These are phyloP conservation scores for Erodium trifolium DNA, from an alignment of 441 rosid species.

Conservation along the genomic window DNA sequence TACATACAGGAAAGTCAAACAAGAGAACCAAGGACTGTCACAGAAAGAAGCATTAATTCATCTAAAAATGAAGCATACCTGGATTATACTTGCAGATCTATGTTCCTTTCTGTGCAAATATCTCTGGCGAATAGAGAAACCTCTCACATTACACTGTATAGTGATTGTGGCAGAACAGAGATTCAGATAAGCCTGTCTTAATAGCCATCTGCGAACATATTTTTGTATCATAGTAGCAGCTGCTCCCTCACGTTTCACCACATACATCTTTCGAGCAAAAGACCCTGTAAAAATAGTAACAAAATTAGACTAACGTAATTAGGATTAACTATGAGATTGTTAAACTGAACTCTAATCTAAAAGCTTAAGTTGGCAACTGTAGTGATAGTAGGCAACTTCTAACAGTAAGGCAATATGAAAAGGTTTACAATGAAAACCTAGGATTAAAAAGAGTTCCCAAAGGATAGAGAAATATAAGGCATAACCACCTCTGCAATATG, in stretches of 20 bases:
- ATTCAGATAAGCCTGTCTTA: conserved; percentile 43
- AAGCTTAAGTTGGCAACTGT: no score
- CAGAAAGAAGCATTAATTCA: neutral
- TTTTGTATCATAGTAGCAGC: conserved; percentile 73
- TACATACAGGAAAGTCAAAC: conserved; percentile 1
- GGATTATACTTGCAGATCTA: conserved; percentile 67
- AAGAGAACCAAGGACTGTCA: neutral
- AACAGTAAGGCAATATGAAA: neutral
- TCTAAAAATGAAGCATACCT: conserved; percentile 37
- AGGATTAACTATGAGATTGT: no score
- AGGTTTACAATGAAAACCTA: neutral
- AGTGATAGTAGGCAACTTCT: neutral
- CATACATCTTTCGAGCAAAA: conserved; percentile 53
- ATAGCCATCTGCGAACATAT: conserved; percentile 53
- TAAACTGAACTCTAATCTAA: no score
- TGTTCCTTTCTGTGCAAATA: conserved; percentile 47
- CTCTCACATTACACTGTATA: conserved; percentile 63
- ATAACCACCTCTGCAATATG: conserved; percentile 73
- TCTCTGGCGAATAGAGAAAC: conserved; percentile 49
- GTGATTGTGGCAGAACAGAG: conserved; percentile 40
- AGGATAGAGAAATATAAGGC: neutral
- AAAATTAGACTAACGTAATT: neutral
- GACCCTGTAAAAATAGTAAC: conserved; percentile 50
- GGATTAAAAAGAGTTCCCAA: neutral
- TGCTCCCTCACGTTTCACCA: conserved; percentile 50